Conservation (phyloP, 768 basidiomycete genomes). For the Pleurotus salmoneostramineus region DNA sequence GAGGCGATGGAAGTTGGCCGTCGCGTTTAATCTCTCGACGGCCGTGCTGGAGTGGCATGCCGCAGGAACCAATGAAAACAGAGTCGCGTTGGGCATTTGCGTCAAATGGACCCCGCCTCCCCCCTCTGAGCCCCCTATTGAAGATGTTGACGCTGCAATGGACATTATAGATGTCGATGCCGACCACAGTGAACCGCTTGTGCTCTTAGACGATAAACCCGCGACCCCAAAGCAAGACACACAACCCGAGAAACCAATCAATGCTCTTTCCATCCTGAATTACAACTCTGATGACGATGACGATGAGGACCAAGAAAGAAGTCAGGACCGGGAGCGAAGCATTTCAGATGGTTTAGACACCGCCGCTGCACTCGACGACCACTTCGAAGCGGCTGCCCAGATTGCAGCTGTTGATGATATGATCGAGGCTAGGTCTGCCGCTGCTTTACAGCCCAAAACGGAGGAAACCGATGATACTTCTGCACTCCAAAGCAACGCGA, state of each 20-base stretch:
- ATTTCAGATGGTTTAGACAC: constrained; percentile 62
- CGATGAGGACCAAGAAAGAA: constrained; percentile 56
- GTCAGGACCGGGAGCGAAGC: constrained; percentile 42
- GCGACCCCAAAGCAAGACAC: constrained; percentile 5
- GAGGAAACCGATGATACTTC: constrained; percentile 58
- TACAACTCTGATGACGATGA: constrained; percentile 65
- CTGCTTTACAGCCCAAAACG: constrained; percentile 28
- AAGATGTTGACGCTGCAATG: constrained; percentile 16
- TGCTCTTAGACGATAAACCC: too few relatives aligned
- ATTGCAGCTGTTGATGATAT: constrained; percentile 16
- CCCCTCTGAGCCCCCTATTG: constrained; percentile 32
- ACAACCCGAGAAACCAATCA: constrained; percentile 10
- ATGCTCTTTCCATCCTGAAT: constrained; percentile 39
- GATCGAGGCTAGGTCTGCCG: constrained; percentile 17
- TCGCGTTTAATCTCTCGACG: constrained; percentile 79
- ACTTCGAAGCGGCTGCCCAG: constrained; percentile 40
- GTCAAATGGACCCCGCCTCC: constrained; percentile 57
- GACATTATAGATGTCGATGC: background rate
- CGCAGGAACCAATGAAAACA: constrained; percentile 59
- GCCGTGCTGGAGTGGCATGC: constrained; percentile 88
- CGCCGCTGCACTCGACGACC: constrained; percentile 50
- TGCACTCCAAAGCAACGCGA: constrained; percentile 20
- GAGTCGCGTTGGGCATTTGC: constrained; percentile 62
- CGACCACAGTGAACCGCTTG: background rate
- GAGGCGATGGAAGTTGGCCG: constrained; percentile 82